These are phyloP conservation scores for Nicotiana paniculata DNA, from an alignment of 257 asterid genomes.

Conservation along the genomic window DNA sequence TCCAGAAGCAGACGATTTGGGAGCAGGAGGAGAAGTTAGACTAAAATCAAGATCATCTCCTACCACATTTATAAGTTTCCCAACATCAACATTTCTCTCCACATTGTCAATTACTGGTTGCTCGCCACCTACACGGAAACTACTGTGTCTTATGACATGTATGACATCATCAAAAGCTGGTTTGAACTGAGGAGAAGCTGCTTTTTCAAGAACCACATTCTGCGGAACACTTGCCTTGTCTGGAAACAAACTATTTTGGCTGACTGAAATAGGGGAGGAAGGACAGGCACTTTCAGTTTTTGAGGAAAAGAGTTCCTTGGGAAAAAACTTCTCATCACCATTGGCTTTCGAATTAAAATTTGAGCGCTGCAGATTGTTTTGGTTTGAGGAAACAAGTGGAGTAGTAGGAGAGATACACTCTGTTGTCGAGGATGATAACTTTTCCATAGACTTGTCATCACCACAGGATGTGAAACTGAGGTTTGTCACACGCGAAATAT, in stretches of 20 bases:
- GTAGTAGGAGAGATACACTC: conserved; percentile 25
- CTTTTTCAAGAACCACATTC: conserved; percentile 34
- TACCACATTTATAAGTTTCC: conserved; percentile 42
- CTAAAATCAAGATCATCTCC: conserved; percentile 43
- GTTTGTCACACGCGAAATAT: conserved; percentile 1
- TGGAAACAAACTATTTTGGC: conserved; percentile 31
- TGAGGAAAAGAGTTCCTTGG: conserved; percentile 31
- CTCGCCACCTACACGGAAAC: conserved; percentile 51
- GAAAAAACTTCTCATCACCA: conserved; percentile 46
- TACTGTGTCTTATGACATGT: conserved; percentile 60
- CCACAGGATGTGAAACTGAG: conserved; percentile 26
- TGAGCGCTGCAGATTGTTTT: conserved; percentile 23
- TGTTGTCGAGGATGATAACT: conserved; percentile 16
- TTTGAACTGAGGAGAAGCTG: conserved; percentile 28
- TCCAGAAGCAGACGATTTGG: conserved; percentile 31
- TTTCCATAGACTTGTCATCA: conserved; percentile 46
- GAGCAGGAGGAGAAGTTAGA: conserved; percentile 25
- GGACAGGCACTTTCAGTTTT: conserved; percentile 29
- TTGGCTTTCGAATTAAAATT: conserved; percentile 26
- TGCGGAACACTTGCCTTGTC: conserved; percentile 36
- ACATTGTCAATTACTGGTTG: conserved; percentile 34
- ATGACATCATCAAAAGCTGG: conserved; percentile 57
- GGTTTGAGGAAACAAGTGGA: conserved; percentile 33
- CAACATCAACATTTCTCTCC: conserved; percentile 34
- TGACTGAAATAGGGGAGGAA: conserved; percentile 28